Conservation (phyloP, 1,284 basidiomycete species). For the Agroathelia rolfsii region DNA sequence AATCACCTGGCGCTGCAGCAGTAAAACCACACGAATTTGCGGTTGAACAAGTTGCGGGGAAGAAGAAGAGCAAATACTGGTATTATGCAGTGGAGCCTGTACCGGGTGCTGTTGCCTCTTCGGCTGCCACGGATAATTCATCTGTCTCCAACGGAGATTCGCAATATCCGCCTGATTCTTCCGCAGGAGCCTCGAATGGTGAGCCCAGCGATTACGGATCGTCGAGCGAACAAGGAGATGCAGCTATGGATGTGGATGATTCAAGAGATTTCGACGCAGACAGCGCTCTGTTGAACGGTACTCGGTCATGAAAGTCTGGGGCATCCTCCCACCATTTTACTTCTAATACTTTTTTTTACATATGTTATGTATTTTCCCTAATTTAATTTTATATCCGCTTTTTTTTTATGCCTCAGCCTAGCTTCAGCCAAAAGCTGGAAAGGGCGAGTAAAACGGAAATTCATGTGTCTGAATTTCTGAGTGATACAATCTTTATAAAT, state of each 20-base stretch:
- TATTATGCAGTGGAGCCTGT: constrained; percentile 70
- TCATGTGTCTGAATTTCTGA: too few species aligned
- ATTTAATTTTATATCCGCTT: too few species aligned
- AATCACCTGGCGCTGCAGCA: constrained; percentile 40
- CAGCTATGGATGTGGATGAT: constrained; percentile 19
- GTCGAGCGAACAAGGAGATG: constrained; percentile 5
- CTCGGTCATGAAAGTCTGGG: too few species aligned
- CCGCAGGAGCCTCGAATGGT: constrained; percentile 6
- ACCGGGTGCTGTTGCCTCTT: constrained; percentile 20
- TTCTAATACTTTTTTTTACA: too few species aligned
- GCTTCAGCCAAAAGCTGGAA: too few species aligned
- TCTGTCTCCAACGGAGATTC: constrained; percentile 15
- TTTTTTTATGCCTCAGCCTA: too few species aligned
- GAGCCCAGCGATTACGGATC: constrained; percentile 8
- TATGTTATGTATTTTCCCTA: too few species aligned
- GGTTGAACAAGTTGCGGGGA: constrained; percentile 61
- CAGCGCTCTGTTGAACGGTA: too few species aligned
- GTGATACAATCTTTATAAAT: too few species aligned
- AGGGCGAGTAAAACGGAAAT: too few species aligned
- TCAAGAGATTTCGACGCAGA: too few species aligned
- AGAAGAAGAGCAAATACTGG: constrained; percentile 76
- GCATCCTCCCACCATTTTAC: too few species aligned
- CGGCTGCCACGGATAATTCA: constrained; percentile 8
- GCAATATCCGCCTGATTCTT: constrained; percentile 8
- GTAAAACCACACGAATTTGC: constrained; percentile 58